phyloP scores from a whole-genome alignment of 2,329 filamentous ascomycete genomes.

The Stemphylium vesicarium region DNA sequence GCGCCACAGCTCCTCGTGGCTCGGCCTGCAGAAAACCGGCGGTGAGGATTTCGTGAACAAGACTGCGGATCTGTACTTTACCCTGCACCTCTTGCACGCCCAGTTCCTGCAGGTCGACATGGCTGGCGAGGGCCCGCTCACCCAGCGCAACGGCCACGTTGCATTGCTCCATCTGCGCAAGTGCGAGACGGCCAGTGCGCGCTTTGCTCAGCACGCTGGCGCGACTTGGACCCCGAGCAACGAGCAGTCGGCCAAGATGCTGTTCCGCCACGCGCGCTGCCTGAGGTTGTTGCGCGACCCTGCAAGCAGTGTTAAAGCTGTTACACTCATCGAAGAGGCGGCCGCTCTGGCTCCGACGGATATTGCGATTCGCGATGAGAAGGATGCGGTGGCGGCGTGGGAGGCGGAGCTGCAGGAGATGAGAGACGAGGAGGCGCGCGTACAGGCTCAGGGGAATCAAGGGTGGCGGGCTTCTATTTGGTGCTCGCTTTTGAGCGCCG shows the following conservation, averaged over 20 bases:
- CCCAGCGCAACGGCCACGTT: conserved; percentile 22
- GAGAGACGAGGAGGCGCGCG: conserved; percentile 8
- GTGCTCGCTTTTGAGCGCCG: neutral
- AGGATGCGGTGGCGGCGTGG: conserved; percentile 24
- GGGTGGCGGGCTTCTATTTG: neutral
- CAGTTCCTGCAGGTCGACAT: conserved; percentile 35
- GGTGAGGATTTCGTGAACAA: conserved; percentile 34
- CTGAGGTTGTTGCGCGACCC: conserved; percentile 22
- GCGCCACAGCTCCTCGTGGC: conserved; percentile 36
- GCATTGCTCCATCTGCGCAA: conserved; percentile 26
- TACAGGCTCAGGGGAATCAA: neutral
- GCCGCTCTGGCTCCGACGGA: conserved; percentile 26
- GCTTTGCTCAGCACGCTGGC: conserved; percentile 31
- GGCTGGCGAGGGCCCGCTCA: conserved; percentile 11
- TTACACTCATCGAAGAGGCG: conserved; percentile 26
- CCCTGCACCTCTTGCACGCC: conserved; percentile 31
- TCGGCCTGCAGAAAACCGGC: conserved; percentile 22
- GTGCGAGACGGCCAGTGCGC: conserved; percentile 30
- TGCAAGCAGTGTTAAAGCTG: conserved; percentile 18
- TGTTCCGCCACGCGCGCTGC: conserved; percentile 31
- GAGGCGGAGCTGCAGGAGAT: conserved; percentile 16
- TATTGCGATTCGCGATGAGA: conserved; percentile 27
- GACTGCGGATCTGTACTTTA: conserved; percentile 33
- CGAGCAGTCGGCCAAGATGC: conserved; percentile 32
- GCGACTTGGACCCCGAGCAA: conserved; percentile 35